These are phyloP conservation scores for Neurospora tetraspora DNA, from an alignment of 495 filamentous ascomycete genomes.

Conservation along the genomic window DNA sequence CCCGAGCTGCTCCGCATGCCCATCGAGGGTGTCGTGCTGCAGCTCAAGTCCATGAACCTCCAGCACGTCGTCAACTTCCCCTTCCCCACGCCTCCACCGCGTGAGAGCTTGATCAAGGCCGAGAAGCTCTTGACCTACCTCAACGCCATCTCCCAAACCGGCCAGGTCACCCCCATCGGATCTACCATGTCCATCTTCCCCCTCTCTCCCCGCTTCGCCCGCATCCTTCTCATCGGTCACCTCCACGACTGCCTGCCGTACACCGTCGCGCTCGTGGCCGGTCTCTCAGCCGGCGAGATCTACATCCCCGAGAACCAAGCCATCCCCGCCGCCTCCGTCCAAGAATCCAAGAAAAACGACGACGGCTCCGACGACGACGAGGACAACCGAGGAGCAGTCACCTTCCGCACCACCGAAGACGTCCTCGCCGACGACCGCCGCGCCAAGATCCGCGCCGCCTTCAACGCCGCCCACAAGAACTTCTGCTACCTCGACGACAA, in stretches of 20 bases:
- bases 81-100: conserved; percentile 89
- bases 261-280: conserved; percentile 80
- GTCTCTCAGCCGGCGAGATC: conserved; percentile 76
- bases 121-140: conserved; percentile 76
- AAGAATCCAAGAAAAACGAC: conserved; percentile 14
- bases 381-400: conserved; percentile 1
- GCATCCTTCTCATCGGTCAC: conserved; percentile 82
- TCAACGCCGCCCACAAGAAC: conserved; percentile 63
- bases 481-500: conserved; percentile 73
- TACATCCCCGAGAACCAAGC: conserved; percentile 80
- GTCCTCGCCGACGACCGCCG: conserved; percentile 58
- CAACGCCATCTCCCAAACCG: conserved; percentile 52
- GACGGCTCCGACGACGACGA: conserved; percentile 9
- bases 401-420: conserved; percentile 53
- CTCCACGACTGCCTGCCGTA: conserved; percentile 75
- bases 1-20: conserved; percentile 90
- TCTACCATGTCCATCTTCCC: conserved; percentile 78
- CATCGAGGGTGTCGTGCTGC: conserved; percentile 83
- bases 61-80: conserved; percentile 90
- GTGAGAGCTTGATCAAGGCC: conserved; percentile 67
- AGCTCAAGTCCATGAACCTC: conserved; percentile 91
- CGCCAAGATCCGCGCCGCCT: conserved; percentile 55
- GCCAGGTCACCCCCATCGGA: conserved; percentile 70
- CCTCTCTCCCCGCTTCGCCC: conserved; percentile 78
- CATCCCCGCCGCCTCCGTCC: conserved; percentile 36